Conservation (phyloP, 371 early-diverging fungal species). For the Ordospora colligata region DNA sequence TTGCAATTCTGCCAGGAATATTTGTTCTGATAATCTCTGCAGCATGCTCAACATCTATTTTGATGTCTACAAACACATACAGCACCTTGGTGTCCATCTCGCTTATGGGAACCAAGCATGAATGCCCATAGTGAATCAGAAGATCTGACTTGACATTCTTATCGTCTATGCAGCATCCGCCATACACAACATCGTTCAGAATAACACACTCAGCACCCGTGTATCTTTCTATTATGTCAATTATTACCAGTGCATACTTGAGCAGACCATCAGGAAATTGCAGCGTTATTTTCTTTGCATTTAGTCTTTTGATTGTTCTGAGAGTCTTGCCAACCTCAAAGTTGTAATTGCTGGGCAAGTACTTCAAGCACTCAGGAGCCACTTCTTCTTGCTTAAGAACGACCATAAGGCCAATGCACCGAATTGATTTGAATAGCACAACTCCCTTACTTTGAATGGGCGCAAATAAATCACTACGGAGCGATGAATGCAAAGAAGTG, state of each 20-base stretch:
- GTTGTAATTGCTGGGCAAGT: conserved; percentile 87
- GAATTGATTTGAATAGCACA: background rate
- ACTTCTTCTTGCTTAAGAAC: conserved; percentile 8
- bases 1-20: conserved; percentile 67
- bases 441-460: background rate
- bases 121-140: conserved; percentile 95
- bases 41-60: conserved; percentile 82
- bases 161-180: conserved; percentile 98
- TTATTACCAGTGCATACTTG: conserved; percentile 79
- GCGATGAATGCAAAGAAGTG: background rate
- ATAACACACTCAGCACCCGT: conserved; percentile 75
- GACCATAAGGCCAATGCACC: conserved; percentile 3
- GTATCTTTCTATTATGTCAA: conserved; percentile 68
- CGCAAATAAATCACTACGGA: background rate
- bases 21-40: conserved; percentile 73
- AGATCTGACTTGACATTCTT: conserved; percentile 87
- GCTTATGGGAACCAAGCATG: conserved; percentile 89
- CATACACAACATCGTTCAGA: conserved; percentile 98
- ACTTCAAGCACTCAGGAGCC: background rate
- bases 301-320: conserved; percentile 72
- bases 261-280: conserved; percentile 98
- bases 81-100: conserved; percentile 81
- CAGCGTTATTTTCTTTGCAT: conserved; percentile 76
- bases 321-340: conserved; percentile 96
- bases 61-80: conserved; percentile 98